Conservation (phyloP, 1,139 yeast species). For the Scheffersomyces quercinus region DNA sequence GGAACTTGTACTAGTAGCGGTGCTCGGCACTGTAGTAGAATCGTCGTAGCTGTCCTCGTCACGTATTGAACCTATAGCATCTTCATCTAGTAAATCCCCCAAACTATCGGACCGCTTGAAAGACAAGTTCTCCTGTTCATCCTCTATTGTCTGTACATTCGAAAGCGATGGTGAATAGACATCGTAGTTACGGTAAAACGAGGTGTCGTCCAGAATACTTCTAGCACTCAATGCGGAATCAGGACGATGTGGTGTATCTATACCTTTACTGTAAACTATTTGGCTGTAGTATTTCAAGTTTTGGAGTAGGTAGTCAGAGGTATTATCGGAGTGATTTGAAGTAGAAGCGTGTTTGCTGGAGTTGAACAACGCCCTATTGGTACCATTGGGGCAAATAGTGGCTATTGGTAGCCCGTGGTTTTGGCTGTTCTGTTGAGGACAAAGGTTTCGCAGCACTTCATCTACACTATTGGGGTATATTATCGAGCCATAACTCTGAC, state of each 20-base stretch:
- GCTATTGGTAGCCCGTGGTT: too few species aligned
- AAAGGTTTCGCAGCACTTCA: neutral
- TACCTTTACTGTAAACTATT: conserved; percentile 22
- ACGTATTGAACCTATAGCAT: too few species aligned
- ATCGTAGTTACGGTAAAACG: conserved; percentile 1
- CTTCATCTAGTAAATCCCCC: neutral
- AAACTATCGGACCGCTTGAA: neutral
- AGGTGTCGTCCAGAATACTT: conserved; percentile 5
- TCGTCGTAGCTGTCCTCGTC: neutral
- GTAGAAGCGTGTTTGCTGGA: too few species aligned
- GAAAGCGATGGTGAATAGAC: neutral
- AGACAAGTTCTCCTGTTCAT: neutral
- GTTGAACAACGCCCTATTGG: too few species aligned
- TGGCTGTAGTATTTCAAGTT: conserved; percentile 31
- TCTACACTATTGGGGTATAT: conserved; percentile 24
- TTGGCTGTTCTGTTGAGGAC: too few species aligned
- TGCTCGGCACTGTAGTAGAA: neutral
- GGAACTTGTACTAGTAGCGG: neutral
- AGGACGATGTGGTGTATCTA: conserved; percentile 3
- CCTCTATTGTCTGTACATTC: neutral
- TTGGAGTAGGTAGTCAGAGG: conserved; percentile 11
- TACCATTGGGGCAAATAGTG: too few species aligned
- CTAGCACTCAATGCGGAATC: conserved; percentile 6
- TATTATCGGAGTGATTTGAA: conserved; percentile 1
- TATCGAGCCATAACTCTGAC: conserved; percentile 49